phyloP scores from a whole-genome alignment of 176 grass and related monocot species.

The Metroxylon sagu region DNA sequence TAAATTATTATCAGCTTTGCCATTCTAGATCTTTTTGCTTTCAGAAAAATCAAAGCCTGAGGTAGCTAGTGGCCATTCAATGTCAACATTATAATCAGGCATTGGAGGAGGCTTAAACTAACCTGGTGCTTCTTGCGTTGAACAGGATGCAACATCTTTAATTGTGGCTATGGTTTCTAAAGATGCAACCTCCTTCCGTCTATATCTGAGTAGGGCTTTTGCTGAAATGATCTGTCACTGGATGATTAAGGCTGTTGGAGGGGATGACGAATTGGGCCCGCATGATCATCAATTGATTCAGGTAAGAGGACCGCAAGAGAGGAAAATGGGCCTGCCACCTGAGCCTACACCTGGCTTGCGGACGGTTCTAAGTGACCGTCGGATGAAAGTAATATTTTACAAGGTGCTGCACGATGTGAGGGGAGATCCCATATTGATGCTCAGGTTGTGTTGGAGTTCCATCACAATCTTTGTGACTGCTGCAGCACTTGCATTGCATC shows the following conservation, averaged over 20 bases:
- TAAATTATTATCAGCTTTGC: no score
- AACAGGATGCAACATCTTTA: slow-evolving; percentile 27
- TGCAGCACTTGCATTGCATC: slow-evolving; percentile 28
- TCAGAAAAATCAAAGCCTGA: no score
- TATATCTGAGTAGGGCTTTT: slow-evolving; percentile 26
- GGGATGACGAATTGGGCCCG: slow-evolving; percentile 6
- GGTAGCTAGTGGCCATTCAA: no score
- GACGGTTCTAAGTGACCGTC: slow-evolving; percentile 29
- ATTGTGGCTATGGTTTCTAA: slow-evolving; percentile 43
- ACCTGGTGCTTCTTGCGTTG: background rate
- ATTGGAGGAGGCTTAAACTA: no score
- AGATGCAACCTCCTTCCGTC: slow-evolving; percentile 34
- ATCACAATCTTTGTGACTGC: slow-evolving; percentile 11
- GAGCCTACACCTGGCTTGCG: slow-evolving; percentile 14
- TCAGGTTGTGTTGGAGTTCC: slow-evolving; percentile 35
- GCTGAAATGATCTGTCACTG: slow-evolving; percentile 43
- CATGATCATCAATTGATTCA: background rate
- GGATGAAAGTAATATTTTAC: slow-evolving; percentile 50
- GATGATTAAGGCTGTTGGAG: slow-evolving; percentile 28
- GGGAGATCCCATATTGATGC: slow-evolving; percentile 33
- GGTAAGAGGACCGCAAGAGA: background rate
- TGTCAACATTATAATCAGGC: no score
- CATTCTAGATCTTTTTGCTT: no score
- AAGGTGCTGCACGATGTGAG: slow-evolving; percentile 45
- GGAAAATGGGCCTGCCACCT: slow-evolving; percentile 1